Evolutionary conservation across 2,329 filamentous ascomycete genomes (phyloP).

Genomic region (Xylariomycetidae sp.): DNA sequence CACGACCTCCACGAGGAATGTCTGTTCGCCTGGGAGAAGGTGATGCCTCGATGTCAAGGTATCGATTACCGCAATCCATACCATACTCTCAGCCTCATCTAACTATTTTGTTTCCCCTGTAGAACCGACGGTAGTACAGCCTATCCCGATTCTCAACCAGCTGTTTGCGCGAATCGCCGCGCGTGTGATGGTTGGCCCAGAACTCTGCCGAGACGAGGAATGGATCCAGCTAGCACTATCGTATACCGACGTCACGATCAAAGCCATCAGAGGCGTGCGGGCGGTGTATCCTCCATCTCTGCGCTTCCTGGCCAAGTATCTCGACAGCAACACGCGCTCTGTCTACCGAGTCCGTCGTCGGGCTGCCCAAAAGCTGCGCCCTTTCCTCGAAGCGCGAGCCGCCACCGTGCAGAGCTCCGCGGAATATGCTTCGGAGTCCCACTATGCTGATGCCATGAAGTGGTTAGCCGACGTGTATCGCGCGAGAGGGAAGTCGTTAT

Average conservation of each 20-base stretch:
- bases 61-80: background rate
- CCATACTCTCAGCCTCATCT: constrained; percentile 6
- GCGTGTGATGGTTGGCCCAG: constrained; percentile 8
- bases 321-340: constrained; percentile 1
- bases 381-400: constrained; percentile 3
- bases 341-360: constrained; percentile 2
- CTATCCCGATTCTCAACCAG: constrained; percentile 1
- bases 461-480: constrained; percentile 5
- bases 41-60: constrained; percentile 3
- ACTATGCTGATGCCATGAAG: constrained; percentile 6
- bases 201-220: constrained; percentile 6
- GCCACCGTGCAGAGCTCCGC: background rate
- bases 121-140: constrained; percentile 2
- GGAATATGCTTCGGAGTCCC: background rate
- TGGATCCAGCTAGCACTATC: constrained; percentile 8
- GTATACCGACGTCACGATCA: constrained; percentile 6
- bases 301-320: constrained; percentile 6
- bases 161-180: constrained; percentile 8
- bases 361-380: constrained; percentile 5
- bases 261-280: constrained; percentile 4
- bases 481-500: constrained; percentile 1
- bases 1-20: constrained; percentile 1
- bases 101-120: too few species aligned
- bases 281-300: constrained; percentile 5
- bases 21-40: constrained; percentile 2